phyloP scores from a whole-genome alignment of 768 basidiomycete species.

The Termitomyces eurrhizus region DNA sequence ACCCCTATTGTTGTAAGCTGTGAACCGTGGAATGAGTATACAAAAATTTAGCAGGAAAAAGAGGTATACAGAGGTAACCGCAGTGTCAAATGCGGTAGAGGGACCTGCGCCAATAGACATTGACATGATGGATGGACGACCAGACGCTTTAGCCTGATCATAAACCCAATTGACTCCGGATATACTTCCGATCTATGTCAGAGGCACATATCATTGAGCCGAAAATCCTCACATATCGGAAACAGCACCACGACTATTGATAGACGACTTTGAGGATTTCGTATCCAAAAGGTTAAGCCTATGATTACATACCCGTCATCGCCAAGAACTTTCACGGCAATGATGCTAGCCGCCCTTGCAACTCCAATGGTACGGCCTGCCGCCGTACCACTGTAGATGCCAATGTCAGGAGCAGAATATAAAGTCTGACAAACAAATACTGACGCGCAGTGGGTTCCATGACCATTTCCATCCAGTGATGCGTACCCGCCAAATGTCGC shows the following conservation, averaged over 20 bases:
- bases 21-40: neutral
- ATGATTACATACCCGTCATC: neutral
- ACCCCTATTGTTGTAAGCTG: neutral
- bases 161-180: neutral
- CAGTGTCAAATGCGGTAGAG: neutral
- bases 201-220: too few relatives aligned
- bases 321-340: neutral
- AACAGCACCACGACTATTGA: neutral
- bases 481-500: neutral
- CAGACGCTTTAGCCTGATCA: neutral
- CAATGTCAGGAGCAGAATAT: neutral
- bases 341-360: neutral
- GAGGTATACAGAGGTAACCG: neutral
- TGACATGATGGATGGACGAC: neutral
- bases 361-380: neutral
- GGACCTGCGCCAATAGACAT: neutral
- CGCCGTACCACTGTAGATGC: neutral
- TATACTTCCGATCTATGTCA: neutral
- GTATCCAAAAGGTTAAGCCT: neutral
- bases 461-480: neutral
- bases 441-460: neutral
- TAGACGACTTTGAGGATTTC: neutral
- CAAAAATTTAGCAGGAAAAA: neutral
- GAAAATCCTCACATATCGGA: neutral
- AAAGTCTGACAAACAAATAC: neutral